These are phyloP conservation scores for Amanita phalloides DNA, from an alignment of 768 basidiomycete genomes.

Conservation along the genomic window DNA sequence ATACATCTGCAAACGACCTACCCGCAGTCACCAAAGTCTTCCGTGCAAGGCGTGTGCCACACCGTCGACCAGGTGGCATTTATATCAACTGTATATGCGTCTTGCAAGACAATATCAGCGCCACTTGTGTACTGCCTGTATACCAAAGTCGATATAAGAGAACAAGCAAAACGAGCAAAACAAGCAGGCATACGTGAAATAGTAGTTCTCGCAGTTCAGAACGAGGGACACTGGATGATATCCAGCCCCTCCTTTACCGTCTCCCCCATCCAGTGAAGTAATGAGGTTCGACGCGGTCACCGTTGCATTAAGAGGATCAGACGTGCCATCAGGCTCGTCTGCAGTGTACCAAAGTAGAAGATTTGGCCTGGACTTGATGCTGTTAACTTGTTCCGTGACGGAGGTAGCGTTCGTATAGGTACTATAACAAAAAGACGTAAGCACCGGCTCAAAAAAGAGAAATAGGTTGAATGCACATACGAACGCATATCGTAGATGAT, in stretches of 20 bases:
- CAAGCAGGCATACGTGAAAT: conserved; percentile 31
- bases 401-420: conserved; percentile 55
- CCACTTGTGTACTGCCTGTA: conserved; percentile 39
- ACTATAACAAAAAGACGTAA: conserved; percentile 16
- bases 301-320: conserved; percentile 57
- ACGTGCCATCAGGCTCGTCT: conserved; percentile 66
- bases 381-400: conserved; percentile 59
- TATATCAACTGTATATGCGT: conserved; percentile 47
- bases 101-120: conserved; percentile 63
- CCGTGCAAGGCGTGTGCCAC: conserved; percentile 55
- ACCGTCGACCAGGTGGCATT: conserved; percentile 53
- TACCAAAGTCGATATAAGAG: background rate
- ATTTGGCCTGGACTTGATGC: conserved; percentile 55
- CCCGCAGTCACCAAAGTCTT: conserved; percentile 64
- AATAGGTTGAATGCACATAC: conserved; percentile 17
- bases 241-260: conserved; percentile 35
- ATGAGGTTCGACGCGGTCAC: conserved; percentile 42
- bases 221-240: conserved; percentile 62
- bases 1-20: conserved; percentile 21
- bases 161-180: background rate
- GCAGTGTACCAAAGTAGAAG: conserved; percentile 67
- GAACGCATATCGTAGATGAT: conserved; percentile 80
- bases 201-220: conserved; percentile 56
- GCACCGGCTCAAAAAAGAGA: background rate
- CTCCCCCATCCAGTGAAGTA: conserved; percentile 42